phyloP scores from a whole-genome alignment of 1,139 yeast species.

The Debaryomyces robertsiae region DNA sequence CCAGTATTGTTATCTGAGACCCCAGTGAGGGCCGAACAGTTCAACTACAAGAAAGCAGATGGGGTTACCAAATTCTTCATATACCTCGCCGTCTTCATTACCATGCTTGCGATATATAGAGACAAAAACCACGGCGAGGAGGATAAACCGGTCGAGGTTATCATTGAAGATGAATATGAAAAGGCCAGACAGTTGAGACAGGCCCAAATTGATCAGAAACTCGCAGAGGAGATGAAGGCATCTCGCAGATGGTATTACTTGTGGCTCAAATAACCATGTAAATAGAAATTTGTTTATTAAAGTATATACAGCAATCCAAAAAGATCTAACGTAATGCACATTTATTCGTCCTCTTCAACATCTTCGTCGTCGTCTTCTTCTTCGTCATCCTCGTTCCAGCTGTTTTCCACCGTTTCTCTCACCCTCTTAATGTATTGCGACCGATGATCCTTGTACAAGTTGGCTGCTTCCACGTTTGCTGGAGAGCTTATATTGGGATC shows the following conservation, averaged over 20 bases:
- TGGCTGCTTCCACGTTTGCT: conserved; percentile 98
- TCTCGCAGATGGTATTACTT: conserved; percentile 31
- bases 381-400: conserved; percentile 70
- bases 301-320: conserved; percentile 9
- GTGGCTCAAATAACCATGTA: conserved; percentile 24
- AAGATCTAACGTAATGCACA: conserved; percentile 5
- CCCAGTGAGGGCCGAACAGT: conserved; percentile 50
- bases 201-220: conserved; percentile 20
- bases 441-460: conserved; percentile 90
- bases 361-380: conserved; percentile 70
- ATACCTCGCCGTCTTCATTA: conserved; percentile 44
- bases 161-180: conserved; percentile 41
- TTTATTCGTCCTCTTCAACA: conserved; percentile 9
- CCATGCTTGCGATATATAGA: conserved; percentile 48
- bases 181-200: conserved; percentile 27
- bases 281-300: conserved; percentile 10
- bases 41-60: conserved; percentile 54
- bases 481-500: conserved; percentile 98
- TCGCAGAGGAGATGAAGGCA: conserved; percentile 14
- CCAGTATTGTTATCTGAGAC: conserved; percentile 52
- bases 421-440: conserved; percentile 91
- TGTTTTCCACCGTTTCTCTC: conserved; percentile 88
- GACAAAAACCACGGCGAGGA: conserved; percentile 54
- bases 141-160: conserved; percentile 46
- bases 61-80: conserved; percentile 56